Evolutionary conservation across 176 grass and related monocot species (phyloP).

Genomic region (Triticum dicoccoides): DNA sequence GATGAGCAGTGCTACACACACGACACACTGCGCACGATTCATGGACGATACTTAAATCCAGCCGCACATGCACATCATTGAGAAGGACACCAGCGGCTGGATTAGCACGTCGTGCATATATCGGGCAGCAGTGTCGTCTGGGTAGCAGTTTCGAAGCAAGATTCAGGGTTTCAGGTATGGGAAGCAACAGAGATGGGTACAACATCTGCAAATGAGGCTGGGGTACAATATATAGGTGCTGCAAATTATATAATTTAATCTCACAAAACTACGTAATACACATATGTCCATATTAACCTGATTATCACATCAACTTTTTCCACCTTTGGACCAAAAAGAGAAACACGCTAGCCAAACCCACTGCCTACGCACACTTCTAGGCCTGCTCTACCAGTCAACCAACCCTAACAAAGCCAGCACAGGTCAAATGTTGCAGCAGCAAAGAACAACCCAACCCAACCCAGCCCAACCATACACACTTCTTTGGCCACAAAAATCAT

Average conservation of each 20-base stretch:
- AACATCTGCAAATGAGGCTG: not conserved
- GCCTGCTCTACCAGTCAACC: not conserved
- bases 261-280: not conserved
- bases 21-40: too few relatives aligned
- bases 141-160: too few relatives aligned
- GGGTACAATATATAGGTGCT: not conserved
- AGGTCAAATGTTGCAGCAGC: slow-evolving; percentile 18
- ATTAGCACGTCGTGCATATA: too few relatives aligned
- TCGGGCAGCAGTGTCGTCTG: too few relatives aligned
- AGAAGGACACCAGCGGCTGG: too few relatives aligned
- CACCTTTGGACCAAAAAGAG: not conserved
- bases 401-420: slow-evolving; percentile 1
- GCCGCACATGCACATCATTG: too few relatives aligned
- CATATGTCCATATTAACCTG: not conserved
- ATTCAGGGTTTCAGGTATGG: not conserved
- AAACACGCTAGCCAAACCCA: not conserved
- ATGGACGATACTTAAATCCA: too few relatives aligned
- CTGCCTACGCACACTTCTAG: not conserved
- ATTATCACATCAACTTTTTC: not conserved
- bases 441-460: not conserved
- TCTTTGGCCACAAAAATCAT: not conserved
- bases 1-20: too few relatives aligned
- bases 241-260: not conserved
- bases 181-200: not conserved
- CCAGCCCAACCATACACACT: not conserved